Evolutionary conservation across 2,329 filamentous ascomycete genomes (phyloP), one percentile per base, ranked within the genome.

Genomic region (Pseudogymnoascus sp.): DNA sequence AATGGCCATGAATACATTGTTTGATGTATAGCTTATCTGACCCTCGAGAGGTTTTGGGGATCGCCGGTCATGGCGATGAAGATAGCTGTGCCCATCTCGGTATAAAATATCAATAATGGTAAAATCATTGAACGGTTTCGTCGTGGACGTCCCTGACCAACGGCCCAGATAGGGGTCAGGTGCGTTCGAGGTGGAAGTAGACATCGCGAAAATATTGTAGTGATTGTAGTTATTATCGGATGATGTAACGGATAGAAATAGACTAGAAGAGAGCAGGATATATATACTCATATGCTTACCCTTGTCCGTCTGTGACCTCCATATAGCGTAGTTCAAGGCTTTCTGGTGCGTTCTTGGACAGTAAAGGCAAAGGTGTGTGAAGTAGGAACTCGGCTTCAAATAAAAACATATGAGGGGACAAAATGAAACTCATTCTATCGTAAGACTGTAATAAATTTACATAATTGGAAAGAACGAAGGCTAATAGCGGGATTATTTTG

Each of bases 201-300:
- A 35, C 49, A 55, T 55, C 3, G 49, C 49, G 28, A 55, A 33
- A 55, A 21, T 35, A 21, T 35, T 8, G 49, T 55, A 9, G n/a
- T 1, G 16, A 5, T 8, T 55, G 12, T 28, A 31, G 14, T 33
- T 33, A 55, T 33, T 33, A 3, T 12, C n/a, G n/a, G 16, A 33
- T 33, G 49, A 21, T 55, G 49, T 55, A 18, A 33, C 9, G n/a
- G 9, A 55, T 21, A 33, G 49, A 31, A 55, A 21, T 11, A 55
- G 8, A 55, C 25, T 11, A 33, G n/a, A 2, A 33, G 28, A 2
- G 11, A 55, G 16, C 11, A 55, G 25, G 28, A 33, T 55, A 33
- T 55, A 55, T 55, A 55, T 55, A 55, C 25, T 55, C 49, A 28
- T 55, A 9, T 33, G 14, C 14, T 33, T 55, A 55, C 49, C 49